Conservation (phyloP, 2,329 filamentous ascomycete genomes). For the Orbilia javanica region DNA sequence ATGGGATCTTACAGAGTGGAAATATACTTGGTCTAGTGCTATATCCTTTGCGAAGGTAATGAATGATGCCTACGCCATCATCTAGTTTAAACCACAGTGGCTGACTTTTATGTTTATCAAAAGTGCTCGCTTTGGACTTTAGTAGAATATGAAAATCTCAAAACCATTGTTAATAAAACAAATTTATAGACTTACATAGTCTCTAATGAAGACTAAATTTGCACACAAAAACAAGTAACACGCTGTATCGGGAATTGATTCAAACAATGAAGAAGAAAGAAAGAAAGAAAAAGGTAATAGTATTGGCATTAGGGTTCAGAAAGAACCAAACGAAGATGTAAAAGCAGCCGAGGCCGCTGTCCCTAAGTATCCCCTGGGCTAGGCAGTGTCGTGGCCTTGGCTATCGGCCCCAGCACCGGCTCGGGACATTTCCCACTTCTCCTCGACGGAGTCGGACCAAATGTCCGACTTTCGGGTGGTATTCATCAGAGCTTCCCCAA, state of each 20-base stretch:
- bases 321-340: not conserved
- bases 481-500: not conserved
- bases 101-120: slow-evolving; percentile 40
- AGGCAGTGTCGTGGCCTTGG: not conserved
- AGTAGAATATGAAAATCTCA: not conserved
- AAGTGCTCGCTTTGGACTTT: slow-evolving; percentile 54
- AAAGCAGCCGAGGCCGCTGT: not conserved
- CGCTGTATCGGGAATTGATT: not conserved
- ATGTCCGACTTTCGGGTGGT: not conserved
- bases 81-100: slow-evolving; percentile 24
- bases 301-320: not conserved
- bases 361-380: not conserved
- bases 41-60: slow-evolving; percentile 57
- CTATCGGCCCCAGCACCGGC: not conserved
- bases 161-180: not conserved
- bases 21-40: not conserved
- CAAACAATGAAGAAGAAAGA: too few relatives aligned
- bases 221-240: not conserved
- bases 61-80: slow-evolving; percentile 26
- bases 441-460: not conserved
- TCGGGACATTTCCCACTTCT: not conserved
- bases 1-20: slow-evolving; percentile 30
- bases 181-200: slow-evolving; percentile 13
- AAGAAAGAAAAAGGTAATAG: too few relatives aligned
- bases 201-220: slow-evolving; percentile 3